Evolutionary conservation across 108 stramenopile genomes (phyloP).

Genomic region (Aureococcus anophagefferens): DNA sequence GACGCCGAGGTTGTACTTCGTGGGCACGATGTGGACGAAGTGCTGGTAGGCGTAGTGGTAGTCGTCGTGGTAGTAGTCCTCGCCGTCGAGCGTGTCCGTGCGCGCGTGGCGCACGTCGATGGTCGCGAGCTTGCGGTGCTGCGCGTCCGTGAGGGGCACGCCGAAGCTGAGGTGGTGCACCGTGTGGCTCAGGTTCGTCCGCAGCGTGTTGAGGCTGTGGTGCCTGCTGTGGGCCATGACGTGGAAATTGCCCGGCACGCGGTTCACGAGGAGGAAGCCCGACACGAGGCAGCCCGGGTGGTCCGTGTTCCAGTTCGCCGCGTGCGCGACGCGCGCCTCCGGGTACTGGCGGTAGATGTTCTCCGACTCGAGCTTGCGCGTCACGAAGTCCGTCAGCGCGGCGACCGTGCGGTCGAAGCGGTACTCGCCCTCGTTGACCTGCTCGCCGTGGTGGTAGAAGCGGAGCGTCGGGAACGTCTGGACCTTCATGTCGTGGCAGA

Average conservation of each 20-base stretch:
- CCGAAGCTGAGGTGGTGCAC: conserved; percentile 10
- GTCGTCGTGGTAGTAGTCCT: too few species aligned
- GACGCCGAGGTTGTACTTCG: neutral
- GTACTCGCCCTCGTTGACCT: neutral
- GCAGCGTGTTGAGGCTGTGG: conserved; percentile 1
- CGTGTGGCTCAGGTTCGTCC: conserved; percentile 8
- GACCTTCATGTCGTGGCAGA: conserved; percentile 6
- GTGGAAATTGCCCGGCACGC: conserved; percentile 21
- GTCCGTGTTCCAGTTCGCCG: neutral
- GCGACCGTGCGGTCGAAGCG: conserved; percentile 4
- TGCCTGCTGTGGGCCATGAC: neutral
- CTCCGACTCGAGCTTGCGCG: neutral
- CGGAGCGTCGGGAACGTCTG: conserved; percentile 10
- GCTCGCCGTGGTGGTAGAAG: conserved; percentile 6
- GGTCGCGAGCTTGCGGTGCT: neutral
- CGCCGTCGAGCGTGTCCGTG: too few species aligned
- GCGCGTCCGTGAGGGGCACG: neutral
- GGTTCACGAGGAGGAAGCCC: conserved; percentile 13
- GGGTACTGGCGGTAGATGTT: neutral
- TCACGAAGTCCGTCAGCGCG: neutral
- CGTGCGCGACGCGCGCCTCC: neutral
- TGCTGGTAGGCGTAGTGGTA: too few species aligned
- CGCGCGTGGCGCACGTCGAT: too few species aligned
- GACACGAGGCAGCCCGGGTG: neutral
- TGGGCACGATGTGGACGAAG: conserved; percentile 27